These are phyloP conservation scores for Peronosclerospora sorghi DNA, from an alignment of 352 stramenopile genomes.

Conservation along the genomic window DNA sequence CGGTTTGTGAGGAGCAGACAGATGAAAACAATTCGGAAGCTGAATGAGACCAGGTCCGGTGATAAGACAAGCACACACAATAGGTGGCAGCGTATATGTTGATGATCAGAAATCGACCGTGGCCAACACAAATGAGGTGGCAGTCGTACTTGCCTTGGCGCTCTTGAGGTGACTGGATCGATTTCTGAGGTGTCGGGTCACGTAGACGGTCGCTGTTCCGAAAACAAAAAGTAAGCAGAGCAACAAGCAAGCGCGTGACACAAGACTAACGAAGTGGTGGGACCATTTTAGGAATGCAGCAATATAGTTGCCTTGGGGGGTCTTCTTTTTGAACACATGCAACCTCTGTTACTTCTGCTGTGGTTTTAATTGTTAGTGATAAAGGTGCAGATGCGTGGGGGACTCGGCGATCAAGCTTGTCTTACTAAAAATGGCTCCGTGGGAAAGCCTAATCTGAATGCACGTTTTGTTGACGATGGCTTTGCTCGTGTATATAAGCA, in stretches of 20 bases:
- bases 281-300: conserved; percentile 22
- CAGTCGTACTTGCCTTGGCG: conserved; percentile 1
- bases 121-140: conserved; percentile 3
- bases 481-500: conserved; percentile 82
- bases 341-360: conserved; percentile 2
- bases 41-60: conserved; percentile 5
- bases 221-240: conserved; percentile 14
- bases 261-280: conserved; percentile 11
- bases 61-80: conserved; percentile 4
- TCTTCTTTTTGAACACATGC: conserved; percentile 15
- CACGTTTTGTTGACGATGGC: conserved; percentile 69
- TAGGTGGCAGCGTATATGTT: conserved; percentile 5
- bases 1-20: conserved; percentile 7
- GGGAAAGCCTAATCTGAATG: conserved; percentile 80
- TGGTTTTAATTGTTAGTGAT: conserved; percentile 4
- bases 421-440: conserved; percentile 74
- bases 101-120: conserved; percentile 3
- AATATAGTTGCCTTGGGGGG: conserved; percentile 20
- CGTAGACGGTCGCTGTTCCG: not conserved
- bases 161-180: conserved; percentile 8
- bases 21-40: conserved; percentile 8
- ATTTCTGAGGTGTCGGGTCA: conserved; percentile 6
- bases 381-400: conserved; percentile 19
- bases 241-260: conserved; percentile 13
- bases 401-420: conserved; percentile 76